Base-by-base conservation (phyloP, 2,329 filamentous ascomycete genomes). In the Colletotrichum kahawae region DNA sequence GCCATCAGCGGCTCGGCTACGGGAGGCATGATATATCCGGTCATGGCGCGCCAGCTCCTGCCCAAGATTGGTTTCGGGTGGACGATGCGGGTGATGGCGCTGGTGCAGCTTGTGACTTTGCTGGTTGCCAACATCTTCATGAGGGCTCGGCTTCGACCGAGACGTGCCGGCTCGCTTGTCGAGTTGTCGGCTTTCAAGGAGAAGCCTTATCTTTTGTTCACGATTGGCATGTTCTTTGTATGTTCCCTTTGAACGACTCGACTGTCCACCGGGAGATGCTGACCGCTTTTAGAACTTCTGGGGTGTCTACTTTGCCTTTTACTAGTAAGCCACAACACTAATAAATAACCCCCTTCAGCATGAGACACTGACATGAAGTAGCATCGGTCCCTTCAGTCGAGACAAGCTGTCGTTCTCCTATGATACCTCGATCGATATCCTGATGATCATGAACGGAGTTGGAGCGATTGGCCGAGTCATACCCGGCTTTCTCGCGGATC, bases 61-160 rank as follows among this genome's bases (percentile, higher is more conserved):
- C 88, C 88, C 0, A 77, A 80, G 2, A 83, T 92, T 6, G 91
- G 91, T 1, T 92, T 93, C 76, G 83, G 84, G 0, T 92, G 91
- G 90, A 87, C 91, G 0, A 89, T 90, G 1, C 84, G 93, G 4
- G 86, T 90, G 0, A 82, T 94, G 1, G 93, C 88, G 0, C 93
- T 94, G 78, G 86, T 94, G 31, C 97, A 97, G 81, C 87, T 91
- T 2, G 92, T 90, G 1, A 92, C 92, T 18, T 91, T 97, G 67
- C 89, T 93, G 5, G 90, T 96, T 64, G 94, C 79, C 3, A 71
- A 82, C 14, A 33, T 79, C 14, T 79, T 82, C 5, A 77, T 84
- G 34, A 77, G 77, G 59, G 78, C 80, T 4, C 79, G 80, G 21
- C 70, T 74, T 1, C 74, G 67, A 13, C 77, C 77, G 36, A 63